Evolutionary conservation across 768 basidiomycete species (phyloP).

Genomic region (Suillus cothurnatus): DNA sequence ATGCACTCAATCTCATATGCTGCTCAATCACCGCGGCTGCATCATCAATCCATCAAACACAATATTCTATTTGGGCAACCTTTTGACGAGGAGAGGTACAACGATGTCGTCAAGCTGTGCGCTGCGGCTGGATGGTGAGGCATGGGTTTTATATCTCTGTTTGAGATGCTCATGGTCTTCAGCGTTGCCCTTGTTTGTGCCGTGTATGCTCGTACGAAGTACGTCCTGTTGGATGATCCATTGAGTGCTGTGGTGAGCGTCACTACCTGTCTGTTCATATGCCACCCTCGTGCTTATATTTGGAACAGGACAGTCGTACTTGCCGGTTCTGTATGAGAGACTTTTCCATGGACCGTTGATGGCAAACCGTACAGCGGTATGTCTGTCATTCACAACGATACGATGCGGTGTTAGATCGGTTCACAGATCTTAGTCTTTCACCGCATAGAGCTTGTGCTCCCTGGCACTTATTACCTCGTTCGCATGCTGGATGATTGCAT

Average conservation of each 20-base stretch:
- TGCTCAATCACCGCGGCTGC: constrained; percentile 71
- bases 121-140: constrained; percentile 70
- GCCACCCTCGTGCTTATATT: background rate
- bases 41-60: constrained; percentile 72
- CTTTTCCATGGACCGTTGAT: constrained; percentile 70
- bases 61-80: constrained; percentile 83
- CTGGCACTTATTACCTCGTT: constrained; percentile 70
- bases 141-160: background rate
- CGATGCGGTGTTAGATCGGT: background rate
- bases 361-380: constrained; percentile 65
- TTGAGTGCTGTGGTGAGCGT: constrained; percentile 75
- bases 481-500: constrained; percentile 83
- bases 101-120: constrained; percentile 85
- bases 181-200: constrained; percentile 84
- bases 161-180: constrained; percentile 9
- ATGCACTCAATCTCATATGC: constrained; percentile 71
- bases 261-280: background rate
- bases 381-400: constrained; percentile 14
- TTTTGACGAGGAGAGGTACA: constrained; percentile 70
- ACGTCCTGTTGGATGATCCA: constrained; percentile 77
- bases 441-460: constrained; percentile 80
- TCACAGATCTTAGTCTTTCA: constrained; percentile 73
- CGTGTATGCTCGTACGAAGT: constrained; percentile 71
- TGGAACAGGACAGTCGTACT: constrained; percentile 64
- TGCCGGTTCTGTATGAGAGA: constrained; percentile 62